Evolutionary conservation across 106 monocot species (phyloP).

Genomic region (Acorus gramineus): DNA sequence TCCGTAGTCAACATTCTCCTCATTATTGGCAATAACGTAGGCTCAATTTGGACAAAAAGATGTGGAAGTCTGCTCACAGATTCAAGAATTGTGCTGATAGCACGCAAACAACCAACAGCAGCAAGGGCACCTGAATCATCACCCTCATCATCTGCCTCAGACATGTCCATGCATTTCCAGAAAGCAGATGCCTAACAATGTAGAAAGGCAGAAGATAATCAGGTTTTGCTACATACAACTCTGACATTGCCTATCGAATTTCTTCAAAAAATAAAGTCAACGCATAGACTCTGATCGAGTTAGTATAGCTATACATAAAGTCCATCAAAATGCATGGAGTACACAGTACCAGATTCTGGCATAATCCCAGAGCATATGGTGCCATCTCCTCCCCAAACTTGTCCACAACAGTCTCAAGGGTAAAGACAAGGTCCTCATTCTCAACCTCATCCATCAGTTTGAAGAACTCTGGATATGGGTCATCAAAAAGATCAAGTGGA

Average conservation of each 20-base stretch:
- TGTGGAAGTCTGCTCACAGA: constrained; percentile 90
- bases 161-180: constrained; percentile 80
- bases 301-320: too few species aligned
- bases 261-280: too few species aligned
- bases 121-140: constrained; percentile 93
- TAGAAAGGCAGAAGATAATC: neutral
- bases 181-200: constrained; percentile 70
- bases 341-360: constrained; percentile 77
- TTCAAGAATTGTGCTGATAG: constrained; percentile 96
- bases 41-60: constrained; percentile 83
- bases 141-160: constrained; percentile 74
- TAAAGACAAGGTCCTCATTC: constrained; percentile 97
- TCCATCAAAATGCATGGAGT: too few species aligned
- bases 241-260: too few species aligned
- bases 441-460: constrained; percentile 99
- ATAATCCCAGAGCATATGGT: constrained; percentile 92
- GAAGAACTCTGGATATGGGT: constrained; percentile 67
- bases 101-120: constrained; percentile 96
- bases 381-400: constrained; percentile 99
- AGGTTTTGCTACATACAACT: neutral
- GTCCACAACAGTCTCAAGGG: constrained; percentile 94
- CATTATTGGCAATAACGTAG: constrained; percentile 89
- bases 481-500: neutral
- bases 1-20: constrained; percentile 83
- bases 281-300: too few species aligned